Evolutionary conservation across 345 rosid genomes (phyloP).

Genomic region (Raphanus raphanistrum): DNA sequence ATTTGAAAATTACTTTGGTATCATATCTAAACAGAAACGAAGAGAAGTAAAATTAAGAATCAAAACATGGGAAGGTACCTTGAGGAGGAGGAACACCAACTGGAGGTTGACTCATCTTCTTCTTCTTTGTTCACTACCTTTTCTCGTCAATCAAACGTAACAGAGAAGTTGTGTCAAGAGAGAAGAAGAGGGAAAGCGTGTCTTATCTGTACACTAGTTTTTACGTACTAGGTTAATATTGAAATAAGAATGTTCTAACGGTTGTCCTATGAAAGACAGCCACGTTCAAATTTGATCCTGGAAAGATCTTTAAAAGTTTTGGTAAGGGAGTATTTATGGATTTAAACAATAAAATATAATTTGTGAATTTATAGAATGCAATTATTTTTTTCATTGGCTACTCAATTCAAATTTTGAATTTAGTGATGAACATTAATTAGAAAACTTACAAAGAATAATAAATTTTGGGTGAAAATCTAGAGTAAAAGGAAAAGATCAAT

Average conservation of each 20-base stretch:
- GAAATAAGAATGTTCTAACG: not conserved
- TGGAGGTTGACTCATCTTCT: constrained; percentile 24
- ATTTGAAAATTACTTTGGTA: not conserved
- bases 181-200: constrained; percentile 8
- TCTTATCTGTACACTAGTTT: not conserved
- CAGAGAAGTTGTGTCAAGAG: not conserved
- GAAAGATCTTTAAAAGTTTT: not conserved
- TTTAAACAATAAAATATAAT: not conserved
- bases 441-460: not conserved
- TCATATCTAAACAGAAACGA: not conserved
- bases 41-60: not conserved
- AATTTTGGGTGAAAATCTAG: not conserved
- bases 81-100: constrained; percentile 31
- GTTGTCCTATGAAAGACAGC: not conserved
- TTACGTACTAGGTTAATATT: constrained; percentile 1
- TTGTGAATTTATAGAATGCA: not conserved
- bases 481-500: not conserved
- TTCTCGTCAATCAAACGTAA: not conserved
- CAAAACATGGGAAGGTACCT: constrained; percentile 19
- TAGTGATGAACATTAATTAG: not conserved
- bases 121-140: constrained; percentile 6
- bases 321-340: not conserved
- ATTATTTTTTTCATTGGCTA: not conserved
- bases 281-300: not conserved
- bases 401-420: not conserved